phyloP scores from a whole-genome alignment of 2,329 filamentous ascomycete genomes.

The Dactylella cylindrospora region DNA sequence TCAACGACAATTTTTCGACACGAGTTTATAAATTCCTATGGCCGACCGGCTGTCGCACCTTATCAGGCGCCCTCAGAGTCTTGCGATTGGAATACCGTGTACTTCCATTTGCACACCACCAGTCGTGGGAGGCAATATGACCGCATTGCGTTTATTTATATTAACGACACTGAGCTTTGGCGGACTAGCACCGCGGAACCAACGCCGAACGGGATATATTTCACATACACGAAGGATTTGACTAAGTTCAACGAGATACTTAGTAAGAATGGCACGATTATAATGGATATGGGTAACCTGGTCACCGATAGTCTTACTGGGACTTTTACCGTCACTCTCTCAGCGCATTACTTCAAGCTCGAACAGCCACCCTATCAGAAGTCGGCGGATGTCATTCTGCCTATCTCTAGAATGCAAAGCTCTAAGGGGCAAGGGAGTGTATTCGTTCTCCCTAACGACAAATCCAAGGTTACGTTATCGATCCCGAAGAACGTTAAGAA shows the following conservation, averaged over 20 bases:
- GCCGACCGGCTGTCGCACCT: slow-evolving; percentile 25
- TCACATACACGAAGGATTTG: slow-evolving; percentile 71
- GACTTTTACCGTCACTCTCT: slow-evolving; percentile 66
- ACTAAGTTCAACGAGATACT: slow-evolving; percentile 70
- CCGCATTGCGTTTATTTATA: slow-evolving; percentile 71
- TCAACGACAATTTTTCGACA: slow-evolving; percentile 18
- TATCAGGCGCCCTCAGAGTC: slow-evolving; percentile 63
- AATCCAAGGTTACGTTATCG: slow-evolving; percentile 51
- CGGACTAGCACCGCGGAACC: slow-evolving; percentile 81
- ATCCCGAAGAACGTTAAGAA: slow-evolving; percentile 68
- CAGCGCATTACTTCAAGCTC: slow-evolving; percentile 67
- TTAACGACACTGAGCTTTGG: slow-evolving; percentile 78
- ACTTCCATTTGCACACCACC: slow-evolving; percentile 73
- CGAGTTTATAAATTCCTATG: slow-evolving; percentile 10
- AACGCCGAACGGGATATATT: slow-evolving; percentile 65
- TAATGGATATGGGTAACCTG: slow-evolving; percentile 77
- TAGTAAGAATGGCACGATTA: slow-evolving; percentile 68
- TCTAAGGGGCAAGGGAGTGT: slow-evolving; percentile 61
- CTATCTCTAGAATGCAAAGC: slow-evolving; percentile 60
- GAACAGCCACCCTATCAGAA: slow-evolving; percentile 67
- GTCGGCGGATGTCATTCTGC: slow-evolving; percentile 50
- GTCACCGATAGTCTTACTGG: slow-evolving; percentile 72
- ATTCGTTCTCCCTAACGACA: slow-evolving; percentile 63
- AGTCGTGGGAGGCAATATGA: slow-evolving; percentile 75
- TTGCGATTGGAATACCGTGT: slow-evolving; percentile 72